Evolutionary conservation across 2,329 filamentous ascomycete species (phyloP).

Genomic region (Teratosphaeria gauchensis): DNA sequence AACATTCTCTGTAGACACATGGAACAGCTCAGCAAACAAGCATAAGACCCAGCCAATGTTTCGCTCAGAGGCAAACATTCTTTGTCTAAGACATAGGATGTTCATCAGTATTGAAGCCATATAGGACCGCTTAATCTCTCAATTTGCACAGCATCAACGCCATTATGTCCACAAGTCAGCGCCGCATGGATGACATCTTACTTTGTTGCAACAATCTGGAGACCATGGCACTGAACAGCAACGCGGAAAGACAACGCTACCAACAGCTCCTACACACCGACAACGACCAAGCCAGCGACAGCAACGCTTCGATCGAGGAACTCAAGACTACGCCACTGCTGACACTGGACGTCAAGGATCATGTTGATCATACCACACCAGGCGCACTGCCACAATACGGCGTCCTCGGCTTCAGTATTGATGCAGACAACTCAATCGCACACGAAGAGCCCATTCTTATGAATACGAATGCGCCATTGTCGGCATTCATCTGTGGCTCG

Average conservation of each 20-base stretch:
- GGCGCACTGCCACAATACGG: constrained; percentile 16
- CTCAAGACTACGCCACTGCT: neutral
- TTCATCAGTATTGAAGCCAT: neutral
- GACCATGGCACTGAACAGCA: neutral
- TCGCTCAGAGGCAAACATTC: neutral
- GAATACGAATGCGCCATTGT: constrained; percentile 48
- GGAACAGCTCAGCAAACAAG: neutral
- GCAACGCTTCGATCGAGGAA: neutral
- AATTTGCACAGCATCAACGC: neutral
- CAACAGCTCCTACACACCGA: neutral
- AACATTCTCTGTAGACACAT: neutral
- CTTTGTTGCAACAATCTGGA: neutral
- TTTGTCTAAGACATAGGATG: neutral
- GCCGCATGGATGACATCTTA: too few relatives aligned
- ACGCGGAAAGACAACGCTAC: neutral
- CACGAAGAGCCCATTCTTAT: constrained; percentile 30
- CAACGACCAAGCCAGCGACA: neutral
- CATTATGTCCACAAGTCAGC: neutral
- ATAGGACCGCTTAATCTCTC: neutral
- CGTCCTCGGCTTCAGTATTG: constrained; percentile 15
- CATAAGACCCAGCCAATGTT: neutral
- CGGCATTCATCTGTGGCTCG: constrained; percentile 53
- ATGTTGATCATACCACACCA: neutral
- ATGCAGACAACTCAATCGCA: constrained; percentile 3
- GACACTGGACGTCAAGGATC: neutral